phyloP scores from a whole-genome alignment of 2,329 filamentous ascomycete species.

The Sporothrix schenckii region DNA sequence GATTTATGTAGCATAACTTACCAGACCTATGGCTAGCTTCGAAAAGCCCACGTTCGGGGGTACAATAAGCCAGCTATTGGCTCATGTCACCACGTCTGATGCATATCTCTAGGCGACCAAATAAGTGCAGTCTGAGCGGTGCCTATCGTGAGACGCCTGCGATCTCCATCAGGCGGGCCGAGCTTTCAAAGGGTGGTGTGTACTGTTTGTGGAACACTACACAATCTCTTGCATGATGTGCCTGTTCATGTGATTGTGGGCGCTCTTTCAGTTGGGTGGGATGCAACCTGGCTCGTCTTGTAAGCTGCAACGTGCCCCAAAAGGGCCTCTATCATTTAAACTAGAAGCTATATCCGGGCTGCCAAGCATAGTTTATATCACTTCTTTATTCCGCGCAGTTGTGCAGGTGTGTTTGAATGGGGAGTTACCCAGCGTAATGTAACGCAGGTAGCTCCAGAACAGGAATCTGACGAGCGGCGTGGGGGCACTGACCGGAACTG shows the following conservation, averaged over 20 bases:
- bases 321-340: neutral
- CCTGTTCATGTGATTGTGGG: neutral
- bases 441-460: constrained; percentile 16
- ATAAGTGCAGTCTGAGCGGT: too few relatives aligned
- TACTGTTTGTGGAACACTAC: constrained; percentile 22
- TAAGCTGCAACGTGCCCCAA: constrained; percentile 1
- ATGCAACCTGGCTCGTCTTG: constrained; percentile 1
- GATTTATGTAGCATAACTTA: neutral
- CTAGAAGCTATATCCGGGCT: neutral
- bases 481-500: neutral
- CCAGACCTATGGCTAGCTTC: constrained; percentile 11
- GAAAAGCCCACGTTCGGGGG: constrained; percentile 19
- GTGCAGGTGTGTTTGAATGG: neutral
- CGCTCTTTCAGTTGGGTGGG: neutral
- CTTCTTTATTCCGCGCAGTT: neutral
- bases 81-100: neutral
- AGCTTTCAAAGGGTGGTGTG: neutral
- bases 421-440: constrained; percentile 18
- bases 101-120: neutral
- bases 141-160: neutral
- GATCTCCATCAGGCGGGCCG: neutral
- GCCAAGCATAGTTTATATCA: constrained; percentile 2
- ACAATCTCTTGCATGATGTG: neutral
- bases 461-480: neutral
- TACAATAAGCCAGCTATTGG: neutral